phyloP scores from a whole-genome alignment of 1,139 yeast species.

The Ogataea hybrid region DNA sequence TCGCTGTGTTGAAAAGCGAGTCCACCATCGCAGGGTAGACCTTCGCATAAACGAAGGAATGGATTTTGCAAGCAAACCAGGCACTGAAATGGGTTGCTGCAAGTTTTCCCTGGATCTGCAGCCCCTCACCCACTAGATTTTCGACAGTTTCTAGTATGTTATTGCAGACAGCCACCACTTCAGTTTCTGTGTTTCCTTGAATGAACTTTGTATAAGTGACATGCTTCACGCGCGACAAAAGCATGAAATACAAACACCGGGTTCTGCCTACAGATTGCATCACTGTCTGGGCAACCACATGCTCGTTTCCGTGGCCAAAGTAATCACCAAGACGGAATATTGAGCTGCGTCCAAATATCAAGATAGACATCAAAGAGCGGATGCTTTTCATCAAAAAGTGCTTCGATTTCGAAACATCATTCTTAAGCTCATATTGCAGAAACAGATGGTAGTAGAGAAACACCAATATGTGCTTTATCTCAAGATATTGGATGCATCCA shows the following conservation, averaged over 20 bases:
- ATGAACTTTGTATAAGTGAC: conserved; percentile 9
- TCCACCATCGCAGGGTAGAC: conserved; percentile 1
- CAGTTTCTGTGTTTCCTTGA: conserved; percentile 10
- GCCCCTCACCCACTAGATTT: background rate
- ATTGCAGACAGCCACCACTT: conserved; percentile 4
- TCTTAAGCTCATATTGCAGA: conserved; percentile 20
- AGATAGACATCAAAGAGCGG: background rate
- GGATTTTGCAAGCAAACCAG: conserved; percentile 45
- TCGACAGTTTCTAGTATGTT: conserved; percentile 5
- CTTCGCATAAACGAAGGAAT: conserved; percentile 14
- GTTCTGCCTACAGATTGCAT: conserved; percentile 41
- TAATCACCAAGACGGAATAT: conserved; percentile 7
- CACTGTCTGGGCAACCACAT: conserved; percentile 42
- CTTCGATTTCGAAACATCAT: background rate
- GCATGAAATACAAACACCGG: conserved; percentile 30
- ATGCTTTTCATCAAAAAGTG: conserved; percentile 9
- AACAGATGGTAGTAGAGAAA: conserved; percentile 23
- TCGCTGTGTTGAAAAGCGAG: conserved; percentile 7
- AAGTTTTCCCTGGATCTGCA: conserved; percentile 34
- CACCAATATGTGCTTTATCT: conserved; percentile 12
- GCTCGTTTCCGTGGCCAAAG: conserved; percentile 36
- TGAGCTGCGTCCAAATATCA: background rate
- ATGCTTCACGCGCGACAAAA: conserved; percentile 19
- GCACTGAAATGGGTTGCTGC: conserved; percentile 49
- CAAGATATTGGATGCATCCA: conserved; percentile 15